Conservation (phyloP, 805 yeast species). For the Yamadazyma kitorensis region DNA sequence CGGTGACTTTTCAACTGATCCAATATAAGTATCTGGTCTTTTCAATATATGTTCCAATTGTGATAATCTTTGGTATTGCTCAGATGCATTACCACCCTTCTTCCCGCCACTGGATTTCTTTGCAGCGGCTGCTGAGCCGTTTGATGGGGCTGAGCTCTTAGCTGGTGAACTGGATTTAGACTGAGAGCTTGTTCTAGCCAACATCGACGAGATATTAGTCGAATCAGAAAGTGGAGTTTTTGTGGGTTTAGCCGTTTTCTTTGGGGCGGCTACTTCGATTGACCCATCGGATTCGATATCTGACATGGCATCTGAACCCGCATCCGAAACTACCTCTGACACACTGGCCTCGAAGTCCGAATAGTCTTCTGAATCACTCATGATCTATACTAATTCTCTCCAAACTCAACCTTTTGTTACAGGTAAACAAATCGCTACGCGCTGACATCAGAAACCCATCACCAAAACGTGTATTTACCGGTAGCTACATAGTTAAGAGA, state of each 20-base stretch:
- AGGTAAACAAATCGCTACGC: too few relatives aligned
- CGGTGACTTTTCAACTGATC: constrained; percentile 82
- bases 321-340: constrained; percentile 1
- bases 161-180: constrained; percentile 5
- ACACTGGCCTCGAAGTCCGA: constrained; percentile 8
- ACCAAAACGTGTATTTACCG: too few relatives aligned
- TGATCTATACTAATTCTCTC: too few relatives aligned
- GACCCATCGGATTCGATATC: constrained; percentile 5
- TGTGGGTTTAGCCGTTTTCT: constrained; percentile 1
- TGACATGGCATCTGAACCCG: constrained; percentile 3
- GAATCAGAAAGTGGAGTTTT: constrained; percentile 22
- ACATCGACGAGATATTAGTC: constrained; percentile 17
- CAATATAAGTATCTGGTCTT: constrained; percentile 97
- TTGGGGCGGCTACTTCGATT: constrained; percentile 1
- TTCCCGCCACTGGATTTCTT: constrained; percentile 17
- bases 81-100: constrained; percentile 39
- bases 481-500: too few relatives aligned
- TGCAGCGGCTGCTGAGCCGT: constrained; percentile 9
- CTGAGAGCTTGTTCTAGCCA: constrained; percentile 1
- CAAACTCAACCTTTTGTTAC: too few relatives aligned
- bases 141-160: constrained; percentile 11
- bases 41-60: constrained; percentile 95
- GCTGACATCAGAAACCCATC: too few relatives aligned
- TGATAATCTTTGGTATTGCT: constrained; percentile 88
- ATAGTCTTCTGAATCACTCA: constrained; percentile 12